Evolutionary conservation across 768 basidiomycete species (phyloP).

Genomic region (Boletus bicolor): DNA sequence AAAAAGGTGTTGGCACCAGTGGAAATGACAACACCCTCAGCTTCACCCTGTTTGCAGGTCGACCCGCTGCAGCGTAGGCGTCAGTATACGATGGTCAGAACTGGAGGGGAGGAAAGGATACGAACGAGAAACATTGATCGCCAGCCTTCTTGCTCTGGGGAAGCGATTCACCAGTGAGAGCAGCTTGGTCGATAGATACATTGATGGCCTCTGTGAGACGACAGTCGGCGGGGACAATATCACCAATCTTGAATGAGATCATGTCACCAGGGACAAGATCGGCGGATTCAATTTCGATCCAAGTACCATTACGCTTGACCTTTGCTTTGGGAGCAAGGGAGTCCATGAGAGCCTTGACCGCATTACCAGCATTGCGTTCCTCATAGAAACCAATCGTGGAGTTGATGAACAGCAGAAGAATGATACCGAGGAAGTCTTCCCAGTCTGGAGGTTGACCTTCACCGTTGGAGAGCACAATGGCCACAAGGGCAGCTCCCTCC

Average conservation of each 20-base stretch:
- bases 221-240: constrained; percentile 96
- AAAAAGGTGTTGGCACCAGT: constrained; percentile 99
- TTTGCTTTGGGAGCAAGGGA: constrained; percentile 97
- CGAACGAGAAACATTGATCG: constrained; percentile 98
- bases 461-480: constrained; percentile 95
- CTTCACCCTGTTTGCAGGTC: constrained; percentile 98
- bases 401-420: constrained; percentile 89
- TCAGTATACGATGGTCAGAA: background rate
- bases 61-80: constrained; percentile 59
- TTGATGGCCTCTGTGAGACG: constrained; percentile 96
- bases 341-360: constrained; percentile 99
- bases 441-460: constrained; percentile 84
- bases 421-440: constrained; percentile 97
- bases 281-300: constrained; percentile 90
- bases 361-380: constrained; percentile 95
- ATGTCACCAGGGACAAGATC: constrained; percentile 93
- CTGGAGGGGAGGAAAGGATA: constrained; percentile 14
- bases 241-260: constrained; percentile 98
- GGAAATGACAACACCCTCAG: constrained; percentile 97
- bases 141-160: constrained; percentile 89
- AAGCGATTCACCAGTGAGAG: constrained; percentile 95
- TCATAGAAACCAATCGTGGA: constrained; percentile 98
- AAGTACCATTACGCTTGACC: constrained; percentile 80
- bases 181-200: constrained; percentile 97
- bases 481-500: constrained; percentile 93